A percentile compares a stretch with the other conserved stretches of the same genome.
Evolutionary conservation across 495 filamentous ascomycete species (phyloP).

Genomic region (Talaromyces wortmannii): DNA sequence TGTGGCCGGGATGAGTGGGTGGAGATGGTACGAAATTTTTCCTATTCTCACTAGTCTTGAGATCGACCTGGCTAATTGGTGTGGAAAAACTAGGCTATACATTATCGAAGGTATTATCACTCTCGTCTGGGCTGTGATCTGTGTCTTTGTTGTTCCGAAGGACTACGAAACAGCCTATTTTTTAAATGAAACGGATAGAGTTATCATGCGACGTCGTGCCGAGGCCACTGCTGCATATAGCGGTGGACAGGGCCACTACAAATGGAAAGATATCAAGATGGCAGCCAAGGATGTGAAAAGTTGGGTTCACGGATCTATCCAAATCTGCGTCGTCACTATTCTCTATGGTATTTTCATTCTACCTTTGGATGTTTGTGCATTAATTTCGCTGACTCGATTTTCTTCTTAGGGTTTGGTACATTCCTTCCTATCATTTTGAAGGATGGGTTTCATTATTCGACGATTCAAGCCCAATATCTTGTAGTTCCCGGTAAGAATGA

Average conservation of each 20-base stretch:
- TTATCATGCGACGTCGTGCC: neutral
- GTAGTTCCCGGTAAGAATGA: conserved; percentile 2
- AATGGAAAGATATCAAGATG: conserved; percentile 6
- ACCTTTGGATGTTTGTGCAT: neutral
- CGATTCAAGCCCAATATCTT: conserved; percentile 5
- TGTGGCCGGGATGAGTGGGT: conserved; percentile 35
- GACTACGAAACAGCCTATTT: neutral
- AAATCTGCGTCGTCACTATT: neutral
- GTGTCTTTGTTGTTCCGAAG: neutral
- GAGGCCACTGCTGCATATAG: neutral
- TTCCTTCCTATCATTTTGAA: conserved; percentile 6
- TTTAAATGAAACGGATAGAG: neutral
- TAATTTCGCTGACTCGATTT: neutral
- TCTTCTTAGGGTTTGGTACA: conserved; percentile 3
- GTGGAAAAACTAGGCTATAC: conserved; percentile 4
- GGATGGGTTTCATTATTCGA: conserved; percentile 4
- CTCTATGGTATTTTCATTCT: neutral
- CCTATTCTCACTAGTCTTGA: no score
- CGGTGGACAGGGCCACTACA: neutral
- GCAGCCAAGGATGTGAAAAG: neutral
- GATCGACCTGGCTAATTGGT: no score
- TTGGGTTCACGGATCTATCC: neutral
- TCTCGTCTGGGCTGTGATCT: conserved; percentile 16
- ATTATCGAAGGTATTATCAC: conserved; percentile 58
- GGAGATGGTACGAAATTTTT: conserved; percentile 8